Evolutionary conservation across 345 rosid species (phyloP), one percentile per base, ranked within the genome.

Genomic region (Melastoma malabathricum): DNA sequence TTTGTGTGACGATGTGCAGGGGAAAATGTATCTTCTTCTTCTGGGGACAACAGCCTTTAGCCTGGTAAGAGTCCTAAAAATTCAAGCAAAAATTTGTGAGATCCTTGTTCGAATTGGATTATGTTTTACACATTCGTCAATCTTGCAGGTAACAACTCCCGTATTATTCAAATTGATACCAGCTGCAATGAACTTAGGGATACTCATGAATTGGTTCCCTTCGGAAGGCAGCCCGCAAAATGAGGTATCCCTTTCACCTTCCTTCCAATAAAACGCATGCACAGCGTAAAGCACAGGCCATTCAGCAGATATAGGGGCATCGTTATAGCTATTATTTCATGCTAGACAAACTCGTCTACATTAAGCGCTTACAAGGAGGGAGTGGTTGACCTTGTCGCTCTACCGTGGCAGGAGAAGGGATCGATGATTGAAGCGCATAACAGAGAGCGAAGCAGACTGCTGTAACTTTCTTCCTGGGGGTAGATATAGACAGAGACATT

Each of bases 1-100:
- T 2, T 10, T 29, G 2, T 29, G 29, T 23, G 19, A 19, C 15
- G 17, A 3, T 16, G 46, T 75, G 66, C 68, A 93, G 99, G 95
- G 95, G 64, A 93, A 93, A 79, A 88, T 93, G 95, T 93, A 93
- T 67, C 92, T 93, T 54, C 97, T 93, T 66, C 97, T 93, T 55
- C 81, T 93, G 55, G 97, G 99, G 60, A 92, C 96, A 50, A 92
- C 96, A 54, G 98, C 98, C 59, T 73, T 86, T 50, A 92, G 98
- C 73, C 80, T 92, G 63, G 98, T 92, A 64, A 56, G 75, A 60
- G 54, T 58, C 46, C 57, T 55, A 25, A 3, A 17, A n/a, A n/a
- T 10, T 15, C 27, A 15, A 43, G 45, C 17, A 15, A n/a, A 13
- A 50, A 15, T 13, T 15, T 34, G 34, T 2, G 51, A 43, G 39